A percentile compares a stretch with the other conserved stretches of the same genome.
These are phyloP conservation scores for Pulveroboletus ravenelii DNA, from an alignment of 768 basidiomycete species.

Conservation along the genomic window DNA sequence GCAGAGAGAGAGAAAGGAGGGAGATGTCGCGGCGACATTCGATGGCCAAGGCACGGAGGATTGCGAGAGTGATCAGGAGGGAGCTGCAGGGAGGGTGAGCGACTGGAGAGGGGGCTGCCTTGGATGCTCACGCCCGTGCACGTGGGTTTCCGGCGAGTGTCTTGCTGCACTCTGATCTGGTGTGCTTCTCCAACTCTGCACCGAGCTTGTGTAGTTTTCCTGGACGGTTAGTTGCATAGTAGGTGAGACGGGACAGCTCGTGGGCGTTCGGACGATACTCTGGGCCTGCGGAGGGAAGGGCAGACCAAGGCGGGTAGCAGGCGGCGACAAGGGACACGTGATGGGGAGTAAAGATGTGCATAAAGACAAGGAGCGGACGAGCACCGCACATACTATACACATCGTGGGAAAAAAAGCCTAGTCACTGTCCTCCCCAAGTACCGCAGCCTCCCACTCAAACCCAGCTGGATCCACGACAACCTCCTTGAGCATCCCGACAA, in stretches of 20 bases:
- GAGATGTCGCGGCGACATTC: slow-evolving; percentile 85
- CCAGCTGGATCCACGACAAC: slow-evolving; percentile 41
- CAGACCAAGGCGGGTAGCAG: slow-evolving; percentile 79
- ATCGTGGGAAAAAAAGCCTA: slow-evolving; percentile 16
- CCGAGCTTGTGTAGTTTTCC: slow-evolving; percentile 77
- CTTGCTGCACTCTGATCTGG: slow-evolving; percentile 59
- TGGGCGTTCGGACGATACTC: slow-evolving; percentile 79
- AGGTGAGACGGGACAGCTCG: slow-evolving; percentile 79
- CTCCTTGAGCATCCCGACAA: slow-evolving; percentile 39
- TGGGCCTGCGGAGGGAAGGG: slow-evolving; percentile 68
- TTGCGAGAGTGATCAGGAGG: slow-evolving; percentile 77
- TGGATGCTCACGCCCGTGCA: slow-evolving; percentile 64
- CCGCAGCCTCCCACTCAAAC: slow-evolving; percentile 49
- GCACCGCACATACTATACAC: not conserved
- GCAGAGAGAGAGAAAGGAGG: slow-evolving; percentile 64
- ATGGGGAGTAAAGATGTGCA: slow-evolving; percentile 79
- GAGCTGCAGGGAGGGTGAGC: slow-evolving; percentile 39
- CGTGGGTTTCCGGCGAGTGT: slow-evolving; percentile 68
- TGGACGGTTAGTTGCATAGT: slow-evolving; percentile 81
- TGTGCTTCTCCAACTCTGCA: slow-evolving; percentile 70
- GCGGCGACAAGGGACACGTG: slow-evolving; percentile 80
- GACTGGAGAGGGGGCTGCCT: not conserved
- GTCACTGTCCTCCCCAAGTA: slow-evolving; percentile 57
- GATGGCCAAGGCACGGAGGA: slow-evolving; percentile 74
- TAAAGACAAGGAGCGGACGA: slow-evolving; percentile 21